Conservation (phyloP, 2,329 filamentous ascomycete species). For the Diaporthe eres region DNA sequence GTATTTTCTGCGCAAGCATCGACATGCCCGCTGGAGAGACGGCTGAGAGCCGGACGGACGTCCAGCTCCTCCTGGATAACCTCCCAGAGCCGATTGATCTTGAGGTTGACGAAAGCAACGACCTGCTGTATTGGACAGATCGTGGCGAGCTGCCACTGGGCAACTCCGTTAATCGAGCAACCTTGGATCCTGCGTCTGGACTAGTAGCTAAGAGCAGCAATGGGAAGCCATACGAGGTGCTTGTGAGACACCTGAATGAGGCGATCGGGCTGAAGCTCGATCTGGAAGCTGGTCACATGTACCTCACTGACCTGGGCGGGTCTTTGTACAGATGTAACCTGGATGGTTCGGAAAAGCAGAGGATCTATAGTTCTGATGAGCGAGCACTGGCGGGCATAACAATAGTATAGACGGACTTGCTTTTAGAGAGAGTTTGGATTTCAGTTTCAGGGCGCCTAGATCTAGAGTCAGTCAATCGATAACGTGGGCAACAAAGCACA, state of each 20-base stretch:
- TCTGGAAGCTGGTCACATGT: slow-evolving; percentile 27
- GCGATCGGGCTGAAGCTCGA: slow-evolving; percentile 43
- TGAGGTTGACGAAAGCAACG: slow-evolving; percentile 61
- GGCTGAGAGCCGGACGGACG: slow-evolving; percentile 52
- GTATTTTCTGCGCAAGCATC: slow-evolving; percentile 66
- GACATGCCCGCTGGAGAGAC: slow-evolving; percentile 52
- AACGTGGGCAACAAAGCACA: not conserved
- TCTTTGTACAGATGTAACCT: slow-evolving; percentile 38
- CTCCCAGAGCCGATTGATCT: slow-evolving; percentile 72
- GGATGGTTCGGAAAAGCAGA: slow-evolving; percentile 38
- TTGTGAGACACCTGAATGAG: slow-evolving; percentile 41
- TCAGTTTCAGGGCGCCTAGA: not conserved
- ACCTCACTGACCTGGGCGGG: slow-evolving; percentile 41
- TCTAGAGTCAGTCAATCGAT: not conserved
- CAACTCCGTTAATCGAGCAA: slow-evolving; percentile 64
- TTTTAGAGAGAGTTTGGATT: not conserved
- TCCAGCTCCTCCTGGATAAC: slow-evolving; percentile 57
- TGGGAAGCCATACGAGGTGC: slow-evolving; percentile 36
- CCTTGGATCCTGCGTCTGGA: slow-evolving; percentile 36
- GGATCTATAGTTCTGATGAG: slow-evolving; percentile 35
- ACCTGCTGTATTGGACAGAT: slow-evolving; percentile 71
- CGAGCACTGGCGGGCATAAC: slow-evolving; percentile 29
- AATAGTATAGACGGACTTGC: not conserved
- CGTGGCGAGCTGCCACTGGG: slow-evolving; percentile 69
- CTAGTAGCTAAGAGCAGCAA: not conserved